phyloP scores from a whole-genome alignment of 306 rosid species.

The Quillaja saponaria region DNA sequence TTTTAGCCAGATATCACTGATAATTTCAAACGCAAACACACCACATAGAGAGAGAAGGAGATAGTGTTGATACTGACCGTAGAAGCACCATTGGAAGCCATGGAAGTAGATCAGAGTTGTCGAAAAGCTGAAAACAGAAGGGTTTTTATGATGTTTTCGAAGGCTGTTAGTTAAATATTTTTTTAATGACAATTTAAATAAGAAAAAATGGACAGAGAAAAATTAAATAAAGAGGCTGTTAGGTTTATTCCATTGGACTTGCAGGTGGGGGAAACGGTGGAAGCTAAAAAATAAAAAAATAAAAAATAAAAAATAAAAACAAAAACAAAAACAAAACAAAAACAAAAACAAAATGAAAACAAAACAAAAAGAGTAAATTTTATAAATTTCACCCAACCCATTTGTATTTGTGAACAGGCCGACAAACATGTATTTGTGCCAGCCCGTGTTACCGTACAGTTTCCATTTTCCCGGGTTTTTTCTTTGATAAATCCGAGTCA shows the following conservation, averaged over 20 bases:
- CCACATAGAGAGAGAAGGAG: not conserved
- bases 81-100: constrained; percentile 78
- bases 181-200: not conserved
- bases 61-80: constrained; percentile 54
- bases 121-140: constrained; percentile 28
- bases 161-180: constrained; percentile 7
- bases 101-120: constrained; percentile 42
- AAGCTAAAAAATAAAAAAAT: too few species aligned
- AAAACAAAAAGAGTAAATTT: too few species aligned
- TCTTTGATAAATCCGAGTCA: too few species aligned
- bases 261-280: constrained; percentile 16
- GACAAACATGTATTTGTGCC: too few species aligned
- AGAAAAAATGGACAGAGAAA: not conserved
- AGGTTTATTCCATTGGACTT: constrained; percentile 36
- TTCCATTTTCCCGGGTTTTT: constrained; percentile 22
- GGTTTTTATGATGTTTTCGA: constrained; percentile 28
- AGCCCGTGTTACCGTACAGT: too few species aligned
- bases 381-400: too few species aligned
- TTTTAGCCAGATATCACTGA: constrained; percentile 19
- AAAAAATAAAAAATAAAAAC: too few species aligned
- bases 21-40: not conserved
- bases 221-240: constrained; percentile 25
- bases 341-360: too few species aligned
- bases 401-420: too few species aligned
- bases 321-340: too few species aligned